A percentile compares a stretch with the other conserved stretches of the same genome.
These are phyloP conservation scores for Euphorbia pulcherrima DNA, from an alignment of 345 rosid genomes.

Conservation along the genomic window DNA sequence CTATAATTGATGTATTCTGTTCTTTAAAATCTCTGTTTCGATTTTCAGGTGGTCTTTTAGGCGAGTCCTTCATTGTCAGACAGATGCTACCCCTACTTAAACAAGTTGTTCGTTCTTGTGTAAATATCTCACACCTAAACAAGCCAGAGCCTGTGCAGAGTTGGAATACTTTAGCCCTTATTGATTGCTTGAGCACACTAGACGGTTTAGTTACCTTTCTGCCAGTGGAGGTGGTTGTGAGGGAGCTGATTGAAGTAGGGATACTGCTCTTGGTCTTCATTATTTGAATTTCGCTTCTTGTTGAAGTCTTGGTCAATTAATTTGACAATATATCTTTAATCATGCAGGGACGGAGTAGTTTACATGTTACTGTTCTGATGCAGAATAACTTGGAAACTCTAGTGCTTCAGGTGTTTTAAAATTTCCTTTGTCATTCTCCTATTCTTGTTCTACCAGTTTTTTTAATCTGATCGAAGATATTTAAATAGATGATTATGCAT, in stretches of 20 bases:
- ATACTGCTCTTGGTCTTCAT: constrained; percentile 15
- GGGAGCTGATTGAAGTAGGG: constrained; percentile 75
- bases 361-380: constrained; percentile 65
- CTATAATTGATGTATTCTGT: constrained; percentile 21
- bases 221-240: constrained; percentile 62
- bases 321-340: constrained; percentile 23
- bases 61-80: constrained; percentile 58
- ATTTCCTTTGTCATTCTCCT: constrained; percentile 15
- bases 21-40: constrained; percentile 23
- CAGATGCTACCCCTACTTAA: constrained; percentile 91
- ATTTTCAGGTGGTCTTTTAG: constrained; percentile 78
- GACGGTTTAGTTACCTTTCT: constrained; percentile 68
- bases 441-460: constrained; percentile 1
- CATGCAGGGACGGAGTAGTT: constrained; percentile 60
- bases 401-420: constrained; percentile 67
- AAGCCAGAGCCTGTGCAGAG: constrained; percentile 83
- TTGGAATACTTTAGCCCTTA: constrained; percentile 75
- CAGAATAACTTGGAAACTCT: constrained; percentile 59
- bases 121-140: constrained; percentile 50
- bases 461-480: not conserved
- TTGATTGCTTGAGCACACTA: constrained; percentile 71
- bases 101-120: constrained; percentile 59
- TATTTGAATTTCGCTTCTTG: constrained; percentile 10
- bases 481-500: not conserved
- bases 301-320: constrained; percentile 12